Evolutionary conservation across 2,329 filamentous ascomycete species (phyloP).

Genomic region (Chaetomium globosum): DNA sequence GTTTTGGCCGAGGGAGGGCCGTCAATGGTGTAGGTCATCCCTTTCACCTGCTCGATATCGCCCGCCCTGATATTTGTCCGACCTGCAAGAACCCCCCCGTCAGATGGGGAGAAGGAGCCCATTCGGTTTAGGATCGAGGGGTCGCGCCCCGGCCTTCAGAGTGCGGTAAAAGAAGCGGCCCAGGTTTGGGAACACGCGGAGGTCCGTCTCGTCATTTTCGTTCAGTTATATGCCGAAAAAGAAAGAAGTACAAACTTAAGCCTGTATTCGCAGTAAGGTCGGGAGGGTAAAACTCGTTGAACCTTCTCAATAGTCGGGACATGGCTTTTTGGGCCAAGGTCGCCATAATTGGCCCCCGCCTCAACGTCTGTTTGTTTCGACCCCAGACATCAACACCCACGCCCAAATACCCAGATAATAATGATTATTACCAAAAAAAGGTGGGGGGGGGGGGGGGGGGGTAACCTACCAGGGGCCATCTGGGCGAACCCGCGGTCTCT

Average conservation of each 20-base stretch:
- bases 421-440: too few relatives aligned
- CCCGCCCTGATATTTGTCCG: constrained; percentile 88
- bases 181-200: constrained; percentile 88
- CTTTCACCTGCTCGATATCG: constrained; percentile 97
- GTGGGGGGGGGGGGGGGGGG: too few relatives aligned
- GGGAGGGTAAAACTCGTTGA: constrained; percentile 91
- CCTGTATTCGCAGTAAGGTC: constrained; percentile 82
- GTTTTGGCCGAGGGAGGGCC: constrained; percentile 78
- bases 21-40: constrained; percentile 96
- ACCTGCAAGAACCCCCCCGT: constrained; percentile 93
- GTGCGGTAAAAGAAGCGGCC: constrained; percentile 96
- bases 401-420: too few relatives aligned
- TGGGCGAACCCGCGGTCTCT: constrained; percentile 67
- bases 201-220: constrained; percentile 84
- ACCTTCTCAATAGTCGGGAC: constrained; percentile 84
- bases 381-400: neutral
- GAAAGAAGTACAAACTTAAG: constrained; percentile 87
- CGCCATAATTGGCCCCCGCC: constrained; percentile 91
- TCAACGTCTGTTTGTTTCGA: constrained; percentile 38
- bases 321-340: constrained; percentile 88
- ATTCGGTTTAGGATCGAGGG: constrained; percentile 77
- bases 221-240: constrained; percentile 90
- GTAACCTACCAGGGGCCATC: constrained; percentile 82
- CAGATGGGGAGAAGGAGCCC: constrained; percentile 87
- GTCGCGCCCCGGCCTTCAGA: constrained; percentile 83